Evolutionary conservation across 805 yeast species (phyloP).

Genomic region (Kuraishia molischiana): DNA sequence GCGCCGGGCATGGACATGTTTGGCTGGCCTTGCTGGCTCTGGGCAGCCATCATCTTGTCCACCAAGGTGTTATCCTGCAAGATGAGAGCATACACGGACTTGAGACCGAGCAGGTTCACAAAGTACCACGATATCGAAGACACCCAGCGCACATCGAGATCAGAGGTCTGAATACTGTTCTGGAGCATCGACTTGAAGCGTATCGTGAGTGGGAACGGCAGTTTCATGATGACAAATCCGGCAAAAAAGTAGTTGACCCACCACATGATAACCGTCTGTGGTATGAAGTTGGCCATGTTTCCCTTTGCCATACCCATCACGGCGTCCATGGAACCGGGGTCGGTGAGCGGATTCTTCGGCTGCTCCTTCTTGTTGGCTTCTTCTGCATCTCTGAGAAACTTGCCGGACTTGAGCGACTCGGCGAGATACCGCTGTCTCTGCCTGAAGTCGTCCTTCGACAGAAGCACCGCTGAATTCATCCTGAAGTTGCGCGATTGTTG

Average conservation of each 20-base stretch:
- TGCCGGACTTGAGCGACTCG: conserved; percentile 39
- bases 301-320: conserved; percentile 72
- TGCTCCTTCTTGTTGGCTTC: conserved; percentile 23
- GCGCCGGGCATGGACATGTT: conserved; percentile 36
- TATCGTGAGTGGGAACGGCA: conserved; percentile 87
- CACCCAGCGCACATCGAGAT: conserved; percentile 86
- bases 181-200: conserved; percentile 91
- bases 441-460: conserved; percentile 37
- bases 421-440: conserved; percentile 39
- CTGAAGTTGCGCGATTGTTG: conserved; percentile 49
- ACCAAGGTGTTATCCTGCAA: conserved; percentile 43
- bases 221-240: conserved; percentile 77
- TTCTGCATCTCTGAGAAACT: conserved; percentile 43
- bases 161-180: conserved; percentile 73
- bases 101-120: conserved; percentile 75
- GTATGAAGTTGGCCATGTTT: conserved; percentile 74
- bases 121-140: conserved; percentile 95
- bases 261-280: conserved; percentile 91
- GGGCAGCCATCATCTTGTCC: conserved; percentile 32
- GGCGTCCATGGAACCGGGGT: conserved; percentile 62
- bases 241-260: conserved; percentile 90
- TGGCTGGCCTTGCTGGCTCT: conserved; percentile 17
- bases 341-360: conserved; percentile 54
- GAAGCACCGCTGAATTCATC: conserved; percentile 37
- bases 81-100: conserved; percentile 65